Conservation (phyloP, 2,329 filamentous ascomycete genomes). For the Cyclaneusma minus region DNA sequence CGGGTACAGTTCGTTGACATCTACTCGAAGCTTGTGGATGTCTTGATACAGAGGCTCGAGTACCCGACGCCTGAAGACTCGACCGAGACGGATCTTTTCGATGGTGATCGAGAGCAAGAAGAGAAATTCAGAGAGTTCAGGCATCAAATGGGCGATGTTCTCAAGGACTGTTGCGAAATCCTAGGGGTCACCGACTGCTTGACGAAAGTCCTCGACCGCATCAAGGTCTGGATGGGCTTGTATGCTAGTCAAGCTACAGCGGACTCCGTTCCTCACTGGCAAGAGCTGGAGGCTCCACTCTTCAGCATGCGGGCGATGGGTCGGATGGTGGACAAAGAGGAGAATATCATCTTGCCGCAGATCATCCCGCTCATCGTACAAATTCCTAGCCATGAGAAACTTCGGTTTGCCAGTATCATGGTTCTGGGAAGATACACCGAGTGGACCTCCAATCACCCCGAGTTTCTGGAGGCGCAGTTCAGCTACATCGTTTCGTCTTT, state of each 20-base stretch:
- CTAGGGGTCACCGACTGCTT: conserved; percentile 88
- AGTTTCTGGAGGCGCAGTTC: conserved; percentile 83
- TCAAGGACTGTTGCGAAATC: conserved; percentile 94
- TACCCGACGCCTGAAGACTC: conserved; percentile 63
- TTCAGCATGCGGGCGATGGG: conserved; percentile 95
- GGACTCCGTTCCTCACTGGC: conserved; percentile 79
- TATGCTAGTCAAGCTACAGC: conserved; percentile 63
- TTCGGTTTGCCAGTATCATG: conserved; percentile 98
- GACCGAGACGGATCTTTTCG: conserved; percentile 73
- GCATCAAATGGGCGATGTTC: conserved; percentile 91
- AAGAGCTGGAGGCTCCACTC: conserved; percentile 84
- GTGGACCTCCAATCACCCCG: conserved; percentile 89
- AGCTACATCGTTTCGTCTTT: conserved; percentile 94
- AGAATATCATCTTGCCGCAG: conserved; percentile 73
- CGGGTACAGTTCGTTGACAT: conserved; percentile 63
- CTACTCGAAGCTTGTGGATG: conserved; percentile 79
- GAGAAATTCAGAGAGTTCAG: conserved; percentile 95
- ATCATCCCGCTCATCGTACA: conserved; percentile 88
- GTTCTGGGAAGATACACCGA: conserved; percentile 92
- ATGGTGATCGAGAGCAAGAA: conserved; percentile 87
- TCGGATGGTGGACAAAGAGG: conserved; percentile 83
- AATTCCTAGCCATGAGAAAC: conserved; percentile 89
- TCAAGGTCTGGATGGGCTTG: conserved; percentile 75
- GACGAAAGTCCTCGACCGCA: conserved; percentile 71
- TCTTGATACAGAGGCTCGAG: conserved; percentile 80